phyloP scores from a whole-genome alignment of 2,329 filamentous ascomycete species.

The Fusarium nygamai region DNA sequence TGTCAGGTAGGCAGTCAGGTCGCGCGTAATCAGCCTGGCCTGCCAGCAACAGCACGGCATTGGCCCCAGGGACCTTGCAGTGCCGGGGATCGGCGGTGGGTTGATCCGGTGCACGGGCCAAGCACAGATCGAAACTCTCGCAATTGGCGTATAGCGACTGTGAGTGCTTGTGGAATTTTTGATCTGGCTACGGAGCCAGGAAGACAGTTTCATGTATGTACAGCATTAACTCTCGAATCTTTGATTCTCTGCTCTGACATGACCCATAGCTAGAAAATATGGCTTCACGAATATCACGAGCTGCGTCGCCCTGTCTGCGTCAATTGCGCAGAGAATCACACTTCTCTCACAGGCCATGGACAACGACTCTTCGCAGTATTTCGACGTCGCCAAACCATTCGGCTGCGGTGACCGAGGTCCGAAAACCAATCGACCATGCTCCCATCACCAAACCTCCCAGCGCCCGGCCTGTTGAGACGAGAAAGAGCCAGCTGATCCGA shows the following conservation, averaged over 20 bases:
- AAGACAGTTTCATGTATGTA: constrained; percentile 18
- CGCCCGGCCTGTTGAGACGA: constrained; percentile 84
- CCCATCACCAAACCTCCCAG: constrained; percentile 85
- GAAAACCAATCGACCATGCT: constrained; percentile 58
- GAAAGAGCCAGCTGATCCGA: constrained; percentile 88
- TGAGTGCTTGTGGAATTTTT: constrained; percentile 35
- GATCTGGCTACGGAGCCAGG: constrained; percentile 18
- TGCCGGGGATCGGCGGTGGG: constrained; percentile 31
- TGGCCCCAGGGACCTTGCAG: constrained; percentile 23
- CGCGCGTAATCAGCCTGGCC: constrained; percentile 46
- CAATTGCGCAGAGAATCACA: constrained; percentile 36
- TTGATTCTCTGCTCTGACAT: constrained; percentile 1
- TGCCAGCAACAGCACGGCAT: constrained; percentile 25
- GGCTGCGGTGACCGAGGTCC: constrained; percentile 39
- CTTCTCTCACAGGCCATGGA: constrained; percentile 29
- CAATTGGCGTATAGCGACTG: constrained; percentile 11
- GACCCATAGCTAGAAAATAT: constrained; percentile 6
- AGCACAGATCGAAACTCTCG: neutral
- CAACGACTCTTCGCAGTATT: constrained; percentile 37
- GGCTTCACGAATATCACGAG: constrained; percentile 39
- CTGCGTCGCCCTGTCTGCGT: constrained; percentile 38
- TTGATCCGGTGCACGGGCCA: constrained; percentile 43
- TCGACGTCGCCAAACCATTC: constrained; percentile 42
- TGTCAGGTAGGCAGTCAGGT: constrained; percentile 44
- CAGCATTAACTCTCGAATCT: neutral